phyloP scores from a whole-genome alignment of 306 rosid species.

The Morella rubra region DNA sequence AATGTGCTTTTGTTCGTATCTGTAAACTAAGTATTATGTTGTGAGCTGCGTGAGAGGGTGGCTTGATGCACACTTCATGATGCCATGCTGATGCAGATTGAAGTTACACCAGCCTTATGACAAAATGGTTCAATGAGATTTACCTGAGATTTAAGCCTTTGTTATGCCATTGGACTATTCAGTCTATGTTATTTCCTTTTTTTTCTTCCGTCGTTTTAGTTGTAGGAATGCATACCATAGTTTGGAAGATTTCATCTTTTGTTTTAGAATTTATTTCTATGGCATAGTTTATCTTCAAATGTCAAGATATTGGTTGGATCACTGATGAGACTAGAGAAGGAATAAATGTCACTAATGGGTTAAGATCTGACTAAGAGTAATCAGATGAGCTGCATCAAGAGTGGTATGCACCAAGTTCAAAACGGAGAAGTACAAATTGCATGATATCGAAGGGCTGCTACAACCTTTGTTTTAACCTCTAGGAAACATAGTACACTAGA shows the following conservation, averaged over 20 bases:
- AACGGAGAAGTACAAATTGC: neutral
- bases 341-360: neutral
- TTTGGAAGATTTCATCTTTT: neutral
- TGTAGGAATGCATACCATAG: neutral
- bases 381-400: neutral
- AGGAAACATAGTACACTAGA: neutral
- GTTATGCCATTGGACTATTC: constrained; percentile 6
- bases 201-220: constrained; percentile 2
- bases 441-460: neutral
- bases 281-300: no score
- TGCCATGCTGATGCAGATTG: neutral
- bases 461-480: neutral
- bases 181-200: constrained; percentile 3
- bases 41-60: constrained; percentile 8
- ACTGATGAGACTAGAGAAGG: neutral
- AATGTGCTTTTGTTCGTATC: neutral
- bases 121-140: constrained; percentile 2
- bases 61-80: constrained; percentile 16
- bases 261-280: neutral
- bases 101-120: constrained; percentile 5
- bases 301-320: neutral
- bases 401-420: neutral
- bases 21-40: constrained; percentile 22
- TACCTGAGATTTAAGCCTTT: neutral
- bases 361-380: neutral